Conservation (phyloP, 768 basidiomycete species). For the Mycena pura region DNA sequence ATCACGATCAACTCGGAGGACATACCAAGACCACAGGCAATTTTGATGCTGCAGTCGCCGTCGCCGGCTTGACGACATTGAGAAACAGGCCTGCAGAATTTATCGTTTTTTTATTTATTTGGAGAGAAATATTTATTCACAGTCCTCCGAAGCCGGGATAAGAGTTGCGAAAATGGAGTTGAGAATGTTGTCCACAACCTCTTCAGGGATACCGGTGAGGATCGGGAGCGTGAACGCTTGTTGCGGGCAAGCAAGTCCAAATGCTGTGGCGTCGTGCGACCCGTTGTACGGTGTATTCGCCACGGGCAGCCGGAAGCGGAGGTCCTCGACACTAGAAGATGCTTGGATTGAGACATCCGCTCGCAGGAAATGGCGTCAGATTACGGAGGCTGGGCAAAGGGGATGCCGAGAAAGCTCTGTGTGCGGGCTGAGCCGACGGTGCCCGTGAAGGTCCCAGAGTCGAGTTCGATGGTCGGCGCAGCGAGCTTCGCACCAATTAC, state of each 20-base stretch:
- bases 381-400: slow-evolving; percentile 16
- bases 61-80: slow-evolving; percentile 53
- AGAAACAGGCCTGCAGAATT: slow-evolving; percentile 44
- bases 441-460: slow-evolving; percentile 5
- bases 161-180: slow-evolving; percentile 31
- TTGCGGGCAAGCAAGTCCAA: slow-evolving; percentile 55
- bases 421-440: neutral
- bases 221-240: slow-evolving; percentile 40
- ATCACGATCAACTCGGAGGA: neutral
- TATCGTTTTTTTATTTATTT: neutral
- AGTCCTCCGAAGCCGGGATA: slow-evolving; percentile 47
- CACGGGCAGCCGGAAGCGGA: slow-evolving; percentile 48
- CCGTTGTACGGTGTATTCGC: slow-evolving; percentile 45
- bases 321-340: neutral
- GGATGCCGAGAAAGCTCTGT: slow-evolving; percentile 13
- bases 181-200: slow-evolving; percentile 33
- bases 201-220: slow-evolving; percentile 31
- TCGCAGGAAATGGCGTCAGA: neutral
- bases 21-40: slow-evolving; percentile 58
- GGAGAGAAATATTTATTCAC: slow-evolving; percentile 31
- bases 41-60: slow-evolving; percentile 38
- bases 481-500: neutral
- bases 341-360: too few relatives aligned
- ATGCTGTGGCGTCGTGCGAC: slow-evolving; percentile 42
- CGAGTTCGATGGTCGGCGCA: slow-evolving; percentile 5